Percentiles rank a stretch among this genome's conserved stretches.
Conservation (phyloP, 257 asterid species). For the Solanum corneliomulleri region DNA sequence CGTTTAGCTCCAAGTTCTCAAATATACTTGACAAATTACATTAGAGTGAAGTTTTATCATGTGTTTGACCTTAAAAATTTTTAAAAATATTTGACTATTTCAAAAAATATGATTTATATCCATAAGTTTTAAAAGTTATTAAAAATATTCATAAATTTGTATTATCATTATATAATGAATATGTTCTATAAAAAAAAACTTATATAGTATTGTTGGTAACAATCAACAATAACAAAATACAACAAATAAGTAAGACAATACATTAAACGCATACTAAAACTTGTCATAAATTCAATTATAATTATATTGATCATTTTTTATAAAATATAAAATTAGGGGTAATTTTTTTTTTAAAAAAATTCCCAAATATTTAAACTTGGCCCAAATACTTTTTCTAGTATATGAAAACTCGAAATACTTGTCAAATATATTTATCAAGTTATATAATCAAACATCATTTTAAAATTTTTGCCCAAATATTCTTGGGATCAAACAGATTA, state of each 20-base stretch:
- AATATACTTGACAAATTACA: no score
- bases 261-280: no score
- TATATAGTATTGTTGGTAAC: no score
- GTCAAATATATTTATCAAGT: not conserved
- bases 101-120: not conserved
- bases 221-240: not conserved
- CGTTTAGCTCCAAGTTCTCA: no score
- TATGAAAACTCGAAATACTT: accelerated
- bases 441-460: not conserved
- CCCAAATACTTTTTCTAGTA: not conserved
- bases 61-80: not conserved
- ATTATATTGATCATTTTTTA: not conserved
- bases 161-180: no score
- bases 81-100: no score
- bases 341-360: no score
- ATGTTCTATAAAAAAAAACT: not conserved
- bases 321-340: not conserved
- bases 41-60: no score
- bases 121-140: no score
- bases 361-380: not conserved
- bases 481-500: accelerated
- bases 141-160: no score
- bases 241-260: not conserved
- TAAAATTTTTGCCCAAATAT: accelerated
- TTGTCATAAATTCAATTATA: no score